phyloP scores from a whole-genome alignment of 2,329 filamentous ascomycete species.

The Biscogniauxia mediterranea region DNA sequence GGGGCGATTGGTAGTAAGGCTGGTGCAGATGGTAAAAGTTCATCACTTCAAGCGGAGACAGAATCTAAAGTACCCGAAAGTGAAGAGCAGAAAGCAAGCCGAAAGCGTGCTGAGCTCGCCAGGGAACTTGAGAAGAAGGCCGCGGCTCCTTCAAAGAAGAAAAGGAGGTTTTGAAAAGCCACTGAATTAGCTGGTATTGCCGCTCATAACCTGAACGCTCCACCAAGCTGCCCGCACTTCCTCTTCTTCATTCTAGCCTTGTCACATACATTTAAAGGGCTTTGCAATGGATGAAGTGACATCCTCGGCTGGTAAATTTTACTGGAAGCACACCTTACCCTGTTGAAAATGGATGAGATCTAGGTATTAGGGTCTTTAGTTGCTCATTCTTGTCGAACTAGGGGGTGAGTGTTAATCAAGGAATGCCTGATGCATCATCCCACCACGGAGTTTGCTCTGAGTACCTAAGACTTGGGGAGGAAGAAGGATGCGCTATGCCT shows the following conservation, averaged over 20 bases:
- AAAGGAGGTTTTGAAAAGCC: constrained; percentile 48
- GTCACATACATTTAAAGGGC: too few species aligned
- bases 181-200: background rate
- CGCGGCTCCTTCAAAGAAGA: constrained; percentile 53
- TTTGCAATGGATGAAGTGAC: too few species aligned
- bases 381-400: too few species aligned
- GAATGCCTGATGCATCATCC: background rate
- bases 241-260: too few species aligned
- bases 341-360: background rate
- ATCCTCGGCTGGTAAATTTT: too few species aligned
- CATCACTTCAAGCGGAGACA: constrained; percentile 10
- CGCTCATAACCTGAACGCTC: too few species aligned
- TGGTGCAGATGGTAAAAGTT: constrained; percentile 16
- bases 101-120: constrained; percentile 51
- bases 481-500: background rate
- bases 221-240: too few species aligned
- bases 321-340: too few species aligned
- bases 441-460: background rate
- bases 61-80: constrained; percentile 26
- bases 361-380: background rate
- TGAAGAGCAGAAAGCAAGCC: constrained; percentile 41
- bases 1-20: constrained; percentile 27
- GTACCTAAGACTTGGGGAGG: background rate
- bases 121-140: constrained; percentile 50
- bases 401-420: background rate